Evolutionary conservation across 306 rosid species (phyloP), one percentile per base, ranked within the genome.

Genomic region (Glycine tomentella): DNA sequence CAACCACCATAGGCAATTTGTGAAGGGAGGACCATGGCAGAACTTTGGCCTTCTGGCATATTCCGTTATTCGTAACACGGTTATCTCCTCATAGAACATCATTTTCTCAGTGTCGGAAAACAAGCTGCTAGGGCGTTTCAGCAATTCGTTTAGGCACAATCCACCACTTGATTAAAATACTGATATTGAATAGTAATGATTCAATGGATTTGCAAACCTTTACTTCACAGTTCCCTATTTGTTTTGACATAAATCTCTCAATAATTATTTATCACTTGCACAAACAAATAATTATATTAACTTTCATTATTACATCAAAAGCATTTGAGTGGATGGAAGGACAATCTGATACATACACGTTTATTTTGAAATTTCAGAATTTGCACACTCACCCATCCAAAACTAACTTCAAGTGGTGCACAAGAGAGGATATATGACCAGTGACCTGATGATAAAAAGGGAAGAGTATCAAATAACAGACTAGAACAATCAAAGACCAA

Each of bases 371-470:
- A 45, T 75, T 75, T 31, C 13, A 65, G 81, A 75, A 66, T 7
- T n/a, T 65, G 14, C 65, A 13, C 58, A 81, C 98, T 78, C 78
- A 95, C 99, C 99, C 99, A 81, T 95, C 99, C 90, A 95, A 89
- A 76, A 95, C 92, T 74, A 95, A 89, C 94, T 95, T 95, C 83
- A 95, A 84, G 90, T 95, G 99, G 91, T 95, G 97, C 87, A 95
- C 99, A 48, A 95, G 98, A 77, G 98, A 91, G 81, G 99, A 95
- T 85, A 93, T 91, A 80, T 95, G 98, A 74, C 99, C 98, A 11
- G 97, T 90, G 69, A 95, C 99, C 99, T 95, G 90, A 78, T 13
- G 59, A 82, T 81, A 71, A 82, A 64, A 62, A 66, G 72, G 69
- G 45, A 55, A 81, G 53, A 84, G 34, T 15, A 78, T 56, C 57